phyloP scores from a whole-genome alignment of 1,284 basidiomycete genomes.

The Singerocomus rubriflavus region DNA sequence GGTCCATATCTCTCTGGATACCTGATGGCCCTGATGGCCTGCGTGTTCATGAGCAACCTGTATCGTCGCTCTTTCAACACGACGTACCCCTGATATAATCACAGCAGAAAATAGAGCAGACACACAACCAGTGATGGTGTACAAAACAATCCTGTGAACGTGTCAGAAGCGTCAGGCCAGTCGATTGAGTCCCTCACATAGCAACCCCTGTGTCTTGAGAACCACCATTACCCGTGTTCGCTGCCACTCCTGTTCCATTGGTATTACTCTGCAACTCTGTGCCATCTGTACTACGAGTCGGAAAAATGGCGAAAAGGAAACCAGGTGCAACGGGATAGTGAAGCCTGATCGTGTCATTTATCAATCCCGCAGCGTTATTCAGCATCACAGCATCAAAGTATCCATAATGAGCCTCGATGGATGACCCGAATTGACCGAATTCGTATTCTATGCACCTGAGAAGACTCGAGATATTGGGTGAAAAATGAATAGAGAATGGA shows the following conservation, averaged over 20 bases:
- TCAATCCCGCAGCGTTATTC: constrained; percentile 47
- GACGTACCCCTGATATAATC: constrained; percentile 74
- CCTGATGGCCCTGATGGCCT: constrained; percentile 80
- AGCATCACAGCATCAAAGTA: constrained; percentile 59
- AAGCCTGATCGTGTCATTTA: constrained; percentile 49
- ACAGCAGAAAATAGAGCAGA: constrained; percentile 79
- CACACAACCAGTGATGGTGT: constrained; percentile 82
- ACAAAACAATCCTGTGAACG: constrained; percentile 72
- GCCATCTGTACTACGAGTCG: constrained; percentile 62
- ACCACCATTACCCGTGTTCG: constrained; percentile 13
- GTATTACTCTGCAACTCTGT: constrained; percentile 13
- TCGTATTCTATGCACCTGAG: constrained; percentile 62
- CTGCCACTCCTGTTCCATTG: constrained; percentile 15
- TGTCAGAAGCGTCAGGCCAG: constrained; percentile 3
- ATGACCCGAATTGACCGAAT: constrained; percentile 49
- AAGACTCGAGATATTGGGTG: constrained; percentile 39
- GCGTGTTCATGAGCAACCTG: constrained; percentile 8
- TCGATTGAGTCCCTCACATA: constrained; percentile 45
- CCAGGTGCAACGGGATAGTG: constrained; percentile 45
- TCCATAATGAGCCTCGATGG: constrained; percentile 51
- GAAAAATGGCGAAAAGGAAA: constrained; percentile 67
- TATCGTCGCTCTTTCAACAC: not conserved
- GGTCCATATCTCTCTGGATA: constrained; percentile 92
- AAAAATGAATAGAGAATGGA: constrained; percentile 30
- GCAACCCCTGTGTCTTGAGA: constrained; percentile 63